Evolutionary conservation across 495 filamentous ascomycete species (phyloP).

Genomic region (Aspergillus olivimuriae): DNA sequence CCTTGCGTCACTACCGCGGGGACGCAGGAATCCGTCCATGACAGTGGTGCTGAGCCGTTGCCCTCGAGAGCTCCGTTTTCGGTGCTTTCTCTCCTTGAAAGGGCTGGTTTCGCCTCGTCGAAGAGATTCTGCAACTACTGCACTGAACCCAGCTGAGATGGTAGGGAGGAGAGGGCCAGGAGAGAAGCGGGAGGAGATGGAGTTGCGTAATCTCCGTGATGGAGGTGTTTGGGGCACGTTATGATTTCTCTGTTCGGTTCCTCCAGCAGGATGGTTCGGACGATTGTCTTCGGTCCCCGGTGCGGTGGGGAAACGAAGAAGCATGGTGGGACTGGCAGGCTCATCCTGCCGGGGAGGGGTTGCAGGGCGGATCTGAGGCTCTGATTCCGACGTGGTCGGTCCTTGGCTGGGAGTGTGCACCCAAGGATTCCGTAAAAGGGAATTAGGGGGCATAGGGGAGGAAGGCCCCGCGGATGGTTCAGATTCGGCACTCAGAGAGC

Average conservation of each 20-base stretch:
- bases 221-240: constrained; percentile 31
- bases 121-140: constrained; percentile 56
- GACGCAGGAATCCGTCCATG: constrained; percentile 13
- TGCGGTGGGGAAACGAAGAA: constrained; percentile 33
- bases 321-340: constrained; percentile 18
- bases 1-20: constrained; percentile 14
- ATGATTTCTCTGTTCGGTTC: constrained; percentile 14
- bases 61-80: constrained; percentile 20
- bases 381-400: constrained; percentile 13
- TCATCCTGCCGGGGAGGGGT: constrained; percentile 16
- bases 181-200: constrained; percentile 36
- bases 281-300: constrained; percentile 25
- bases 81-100: constrained; percentile 25
- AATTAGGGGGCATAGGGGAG: constrained; percentile 28
- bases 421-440: constrained; percentile 40
- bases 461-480: constrained; percentile 24
- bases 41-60: constrained; percentile 26
- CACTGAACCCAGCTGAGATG: constrained; percentile 50
- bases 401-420: constrained; percentile 23
- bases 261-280: constrained; percentile 17
- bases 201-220: constrained; percentile 25
- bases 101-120: constrained; percentile 44
- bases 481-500: constrained; percentile 28
- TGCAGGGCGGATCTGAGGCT: constrained; percentile 24
- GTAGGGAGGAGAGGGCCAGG: constrained; percentile 46